Percentiles rank a stretch among this genome's conserved stretches.
phyloP scores from a whole-genome alignment of 2,329 filamentous ascomycete genomes.

The Hymenoscyphus fructigenus region DNA sequence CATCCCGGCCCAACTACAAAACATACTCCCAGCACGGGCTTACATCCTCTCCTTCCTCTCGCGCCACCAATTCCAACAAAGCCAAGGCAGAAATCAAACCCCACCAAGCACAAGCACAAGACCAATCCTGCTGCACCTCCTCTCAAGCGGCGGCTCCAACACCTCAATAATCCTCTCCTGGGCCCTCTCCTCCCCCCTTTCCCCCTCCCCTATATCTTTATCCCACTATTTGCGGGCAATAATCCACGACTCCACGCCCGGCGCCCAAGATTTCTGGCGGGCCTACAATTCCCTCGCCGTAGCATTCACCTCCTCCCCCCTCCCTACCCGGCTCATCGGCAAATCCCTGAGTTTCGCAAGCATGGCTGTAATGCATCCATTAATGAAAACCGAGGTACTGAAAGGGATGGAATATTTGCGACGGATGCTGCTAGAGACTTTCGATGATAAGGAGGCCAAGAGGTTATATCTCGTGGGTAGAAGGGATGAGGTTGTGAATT shows the following conservation, averaged over 20 bases:
- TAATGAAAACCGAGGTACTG: not conserved
- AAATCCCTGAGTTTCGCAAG: not conserved
- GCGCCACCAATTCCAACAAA: no score
- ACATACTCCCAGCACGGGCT: not conserved
- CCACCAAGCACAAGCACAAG: not conserved
- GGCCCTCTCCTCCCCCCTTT: not conserved
- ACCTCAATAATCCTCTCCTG: not conserved
- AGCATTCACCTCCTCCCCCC: not conserved
- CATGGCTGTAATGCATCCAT: not conserved
- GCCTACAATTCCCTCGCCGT: not conserved
- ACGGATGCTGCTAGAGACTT: not conserved
- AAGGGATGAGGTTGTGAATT: slow-evolving; percentile 1
- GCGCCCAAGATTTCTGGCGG: not conserved
- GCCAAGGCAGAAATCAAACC: not conserved
- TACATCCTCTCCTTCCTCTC: not conserved
- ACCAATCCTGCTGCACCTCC: slow-evolving; percentile 1
- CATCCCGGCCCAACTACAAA: not conserved
- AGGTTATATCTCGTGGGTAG: not conserved
- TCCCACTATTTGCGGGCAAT: not conserved
- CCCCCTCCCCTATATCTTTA: not conserved
- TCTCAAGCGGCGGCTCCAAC: not conserved
- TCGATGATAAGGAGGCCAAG: not conserved
- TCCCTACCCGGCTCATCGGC: not conserved
- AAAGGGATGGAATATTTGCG: not conserved
- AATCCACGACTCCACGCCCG: not conserved